These are phyloP conservation scores for Cercospora zeae-maydis DNA, from an alignment of 2,329 filamentous ascomycete genomes.

Conservation along the genomic window DNA sequence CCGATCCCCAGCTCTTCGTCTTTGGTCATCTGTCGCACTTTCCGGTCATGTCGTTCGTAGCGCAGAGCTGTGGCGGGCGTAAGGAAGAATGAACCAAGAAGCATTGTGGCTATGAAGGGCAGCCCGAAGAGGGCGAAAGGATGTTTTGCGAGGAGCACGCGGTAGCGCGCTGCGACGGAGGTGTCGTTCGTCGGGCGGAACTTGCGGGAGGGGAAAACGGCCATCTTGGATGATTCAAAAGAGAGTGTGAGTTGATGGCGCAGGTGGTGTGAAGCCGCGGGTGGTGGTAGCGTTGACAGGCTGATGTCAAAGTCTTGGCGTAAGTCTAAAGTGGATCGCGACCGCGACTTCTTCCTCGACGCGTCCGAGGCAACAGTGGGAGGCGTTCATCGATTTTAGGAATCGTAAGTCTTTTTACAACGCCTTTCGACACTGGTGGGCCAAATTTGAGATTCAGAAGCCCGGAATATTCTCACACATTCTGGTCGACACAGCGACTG, in stretches of 20 bases:
- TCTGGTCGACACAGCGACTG: background rate
- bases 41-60: conserved; percentile 89
- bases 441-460: background rate
- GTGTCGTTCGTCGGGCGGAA: conserved; percentile 67
- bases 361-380: conserved; percentile 5
- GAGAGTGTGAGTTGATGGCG: background rate
- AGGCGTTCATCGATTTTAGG: background rate
- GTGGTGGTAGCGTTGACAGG: background rate
- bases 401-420: background rate
- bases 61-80: conserved; percentile 90
- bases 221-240: conserved; percentile 27
- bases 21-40: conserved; percentile 76
- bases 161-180: conserved; percentile 72
- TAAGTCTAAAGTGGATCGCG: conserved; percentile 1
- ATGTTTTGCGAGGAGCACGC: conserved; percentile 67
- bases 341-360: conserved; percentile 6
- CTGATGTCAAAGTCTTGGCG: background rate
- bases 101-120: conserved; percentile 84
- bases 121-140: conserved; percentile 93
- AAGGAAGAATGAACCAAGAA: conserved; percentile 88
- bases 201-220: conserved; percentile 37
- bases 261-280: background rate
- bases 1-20: conserved; percentile 84
- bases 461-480: background rate
- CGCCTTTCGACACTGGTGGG: background rate